These are phyloP conservation scores for Gastrolobium villosum DNA, from an alignment of 306 rosid species.

Conservation along the genomic window DNA sequence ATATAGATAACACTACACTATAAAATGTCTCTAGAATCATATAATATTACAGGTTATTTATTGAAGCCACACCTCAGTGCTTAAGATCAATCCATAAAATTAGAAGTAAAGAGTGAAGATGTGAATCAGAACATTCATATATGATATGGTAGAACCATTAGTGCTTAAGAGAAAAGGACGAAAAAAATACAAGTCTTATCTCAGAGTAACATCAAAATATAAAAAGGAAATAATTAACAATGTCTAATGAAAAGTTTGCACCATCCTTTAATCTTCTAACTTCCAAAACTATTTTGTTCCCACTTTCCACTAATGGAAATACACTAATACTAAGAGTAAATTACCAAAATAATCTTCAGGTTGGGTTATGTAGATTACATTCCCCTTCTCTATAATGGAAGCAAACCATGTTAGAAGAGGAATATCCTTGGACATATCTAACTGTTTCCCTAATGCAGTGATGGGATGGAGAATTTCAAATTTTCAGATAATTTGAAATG, in stretches of 20 bases:
- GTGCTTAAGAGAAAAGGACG: background rate
- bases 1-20: too few species aligned
- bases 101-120: background rate
- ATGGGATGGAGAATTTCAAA: background rate
- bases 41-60: too few species aligned
- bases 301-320: background rate
- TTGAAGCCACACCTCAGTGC: too few species aligned
- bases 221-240: background rate
- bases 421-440: background rate
- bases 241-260: background rate
- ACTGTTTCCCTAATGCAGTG: background rate
- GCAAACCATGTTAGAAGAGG: too few species aligned
- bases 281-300: background rate
- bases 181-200: background rate
- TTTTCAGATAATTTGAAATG: background rate
- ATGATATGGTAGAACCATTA: background rate
- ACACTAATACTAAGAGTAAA: background rate
- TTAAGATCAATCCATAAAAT: background rate
- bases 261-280: background rate
- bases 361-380: too few species aligned
- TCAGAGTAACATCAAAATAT: constrained; percentile 1
- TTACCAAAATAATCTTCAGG: background rate
- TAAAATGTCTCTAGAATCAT: too few species aligned
- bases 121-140: background rate
- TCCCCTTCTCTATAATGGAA: too few species aligned